These are phyloP conservation scores for Cystofilobasidium bisporidii DNA, from an alignment of 768 basidiomycete species.

Conservation along the genomic window DNA sequence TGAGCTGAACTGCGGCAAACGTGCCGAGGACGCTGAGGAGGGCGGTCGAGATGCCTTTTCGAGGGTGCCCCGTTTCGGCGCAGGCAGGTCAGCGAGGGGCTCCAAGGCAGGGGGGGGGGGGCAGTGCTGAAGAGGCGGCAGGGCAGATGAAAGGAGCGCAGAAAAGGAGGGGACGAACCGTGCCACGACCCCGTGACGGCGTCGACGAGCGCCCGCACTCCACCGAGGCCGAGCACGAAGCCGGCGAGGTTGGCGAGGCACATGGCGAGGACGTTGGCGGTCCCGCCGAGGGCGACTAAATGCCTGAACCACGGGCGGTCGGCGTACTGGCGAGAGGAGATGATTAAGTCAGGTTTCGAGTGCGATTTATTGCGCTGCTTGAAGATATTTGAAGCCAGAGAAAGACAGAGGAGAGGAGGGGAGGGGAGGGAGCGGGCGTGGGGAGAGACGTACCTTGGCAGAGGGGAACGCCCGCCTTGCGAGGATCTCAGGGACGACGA, in stretches of 20 bases:
- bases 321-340: conserved; percentile 56
- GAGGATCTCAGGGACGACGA: conserved; percentile 74
- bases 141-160: neutral
- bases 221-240: conserved; percentile 82
- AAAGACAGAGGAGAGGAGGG: neutral
- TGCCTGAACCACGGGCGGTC: conserved; percentile 71
- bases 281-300: conserved; percentile 67
- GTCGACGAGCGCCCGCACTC: conserved; percentile 55
- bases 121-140: neutral
- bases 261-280: conserved; percentile 78
- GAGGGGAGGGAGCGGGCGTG: neutral
- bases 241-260: conserved; percentile 87
- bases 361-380: too few species aligned
- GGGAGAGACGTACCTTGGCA: conserved; percentile 1
- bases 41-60: conserved; percentile 4
- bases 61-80: too few species aligned
- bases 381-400: too few species aligned
- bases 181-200: conserved; percentile 46
- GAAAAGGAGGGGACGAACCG: neutral
- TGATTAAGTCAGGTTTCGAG: too few species aligned
- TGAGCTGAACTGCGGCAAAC: conserved; percentile 75
- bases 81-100: too few species aligned
- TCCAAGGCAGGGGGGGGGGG: too few species aligned
- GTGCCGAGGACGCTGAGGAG: conserved; percentile 37
- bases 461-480: conserved; percentile 53